A percentile compares a stretch with the other conserved stretches of the same genome.
phyloP scores from a whole-genome alignment of 306 rosid species.

The Ammopiptanthus mongolicus region DNA sequence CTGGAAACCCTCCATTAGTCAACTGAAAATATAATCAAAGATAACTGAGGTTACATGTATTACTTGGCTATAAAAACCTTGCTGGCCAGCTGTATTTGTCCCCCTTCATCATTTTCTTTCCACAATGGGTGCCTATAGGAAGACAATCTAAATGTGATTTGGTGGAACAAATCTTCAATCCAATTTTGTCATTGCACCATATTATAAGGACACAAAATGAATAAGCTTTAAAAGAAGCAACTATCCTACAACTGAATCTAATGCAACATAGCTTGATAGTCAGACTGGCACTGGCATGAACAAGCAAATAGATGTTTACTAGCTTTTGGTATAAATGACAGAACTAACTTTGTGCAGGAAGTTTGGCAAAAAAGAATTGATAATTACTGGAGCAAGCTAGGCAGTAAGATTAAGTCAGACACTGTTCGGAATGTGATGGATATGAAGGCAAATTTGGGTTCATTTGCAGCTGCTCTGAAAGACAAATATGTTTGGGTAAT shows the following conservation, averaged over 20 bases:
- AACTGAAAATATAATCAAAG: neutral
- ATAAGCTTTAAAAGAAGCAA: neutral
- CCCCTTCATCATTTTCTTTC: neutral
- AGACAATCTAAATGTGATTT: neutral
- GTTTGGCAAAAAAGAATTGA: conserved; percentile 51
- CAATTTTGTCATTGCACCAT: no score
- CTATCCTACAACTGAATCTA: neutral
- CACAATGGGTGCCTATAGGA: neutral
- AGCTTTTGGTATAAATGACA: conserved; percentile 4
- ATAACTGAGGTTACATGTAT: neutral
- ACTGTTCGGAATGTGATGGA: conserved; percentile 76
- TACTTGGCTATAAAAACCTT: neutral
- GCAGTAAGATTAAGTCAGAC: conserved; percentile 48
- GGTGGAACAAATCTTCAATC: no score
- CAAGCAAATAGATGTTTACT: neutral
- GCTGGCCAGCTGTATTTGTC: neutral
- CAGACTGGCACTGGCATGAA: neutral
- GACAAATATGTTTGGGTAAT: conserved; percentile 72
- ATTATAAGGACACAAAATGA: neutral
- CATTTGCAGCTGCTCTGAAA: conserved; percentile 74
- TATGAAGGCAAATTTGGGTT: conserved; percentile 75
- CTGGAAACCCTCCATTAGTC: neutral
- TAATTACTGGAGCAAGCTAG: conserved; percentile 61
- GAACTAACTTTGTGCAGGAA: conserved; percentile 41
- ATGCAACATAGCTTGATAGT: neutral